Conservation (phyloP, 495 filamentous ascomycete genomes). For the Hyaloscypha variabilis region DNA sequence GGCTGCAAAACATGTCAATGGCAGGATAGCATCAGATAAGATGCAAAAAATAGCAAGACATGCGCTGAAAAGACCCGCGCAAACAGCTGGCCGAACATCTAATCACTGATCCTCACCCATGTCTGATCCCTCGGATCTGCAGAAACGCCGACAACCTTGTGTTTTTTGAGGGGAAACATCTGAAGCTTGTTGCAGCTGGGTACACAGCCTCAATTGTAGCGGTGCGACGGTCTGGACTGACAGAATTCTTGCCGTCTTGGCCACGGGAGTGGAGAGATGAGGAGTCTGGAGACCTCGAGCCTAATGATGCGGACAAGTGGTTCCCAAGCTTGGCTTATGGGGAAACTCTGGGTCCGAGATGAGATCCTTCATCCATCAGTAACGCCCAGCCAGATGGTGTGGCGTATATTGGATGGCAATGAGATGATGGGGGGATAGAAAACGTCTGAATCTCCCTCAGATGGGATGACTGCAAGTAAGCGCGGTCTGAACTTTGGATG, state of each 20-base stretch:
- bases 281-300: neutral
- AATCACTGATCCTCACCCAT: neutral
- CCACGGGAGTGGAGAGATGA: neutral
- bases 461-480: neutral
- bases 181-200: neutral
- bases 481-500: neutral
- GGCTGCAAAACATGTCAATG: slow-evolving; percentile 1
- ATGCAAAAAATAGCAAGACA: slow-evolving; percentile 8
- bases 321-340: slow-evolving; percentile 1
- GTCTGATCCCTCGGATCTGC: neutral
- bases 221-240: slow-evolving; percentile 10
- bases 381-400: neutral
- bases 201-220: slow-evolving; percentile 1
- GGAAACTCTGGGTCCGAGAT: slow-evolving; percentile 2
- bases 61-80: neutral
- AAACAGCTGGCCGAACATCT: neutral
- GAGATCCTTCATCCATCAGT: neutral
- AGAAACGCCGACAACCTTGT: neutral
- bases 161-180: neutral
- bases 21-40: slow-evolving; percentile 15
- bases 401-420: neutral
- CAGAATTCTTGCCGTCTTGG: slow-evolving; percentile 1
- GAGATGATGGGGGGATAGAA: neutral
- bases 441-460: neutral
- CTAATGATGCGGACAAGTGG: slow-evolving; percentile 3